Evolutionary conservation across 208 protist species (phyloP).

Genomic region (Naegleria lovaniensis): DNA sequence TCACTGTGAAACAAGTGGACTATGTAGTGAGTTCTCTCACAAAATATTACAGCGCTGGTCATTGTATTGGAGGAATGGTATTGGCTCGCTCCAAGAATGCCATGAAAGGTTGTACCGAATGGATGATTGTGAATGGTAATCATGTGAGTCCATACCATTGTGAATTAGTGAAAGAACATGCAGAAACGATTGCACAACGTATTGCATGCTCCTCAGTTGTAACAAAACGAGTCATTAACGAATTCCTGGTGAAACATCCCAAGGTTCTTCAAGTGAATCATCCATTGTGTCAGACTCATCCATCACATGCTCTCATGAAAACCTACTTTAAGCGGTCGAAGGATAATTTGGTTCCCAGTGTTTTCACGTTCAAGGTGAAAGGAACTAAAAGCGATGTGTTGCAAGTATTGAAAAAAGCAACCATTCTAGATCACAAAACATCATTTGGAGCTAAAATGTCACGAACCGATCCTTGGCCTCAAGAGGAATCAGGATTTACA

Average conservation of each 20-base stretch:
- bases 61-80: constrained; percentile 17
- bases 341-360: not conserved
- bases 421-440: constrained; percentile 17
- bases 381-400: not conserved
- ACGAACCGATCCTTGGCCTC: constrained; percentile 23
- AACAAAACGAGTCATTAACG: not conserved
- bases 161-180: not conserved
- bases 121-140: constrained; percentile 17
- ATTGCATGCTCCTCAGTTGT: not conserved
- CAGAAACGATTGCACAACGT: not conserved
- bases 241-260: not conserved
- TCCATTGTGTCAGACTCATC: not conserved
- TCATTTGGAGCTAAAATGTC: constrained; percentile 10
- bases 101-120: not conserved
- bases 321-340: not conserved
- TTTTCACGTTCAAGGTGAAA: constrained; percentile 21
- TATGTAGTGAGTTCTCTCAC: not conserved
- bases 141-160: constrained; percentile 9
- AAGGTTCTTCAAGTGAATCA: not conserved
- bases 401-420: not conserved
- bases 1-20: not conserved
- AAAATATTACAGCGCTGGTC: constrained; percentile 25
- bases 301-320: not conserved
- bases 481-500: not conserved
- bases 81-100: not conserved